These are phyloP conservation scores for Trichophyton verrucosum DNA, from an alignment of 2,329 filamentous ascomycete species.

Conservation along the genomic window DNA sequence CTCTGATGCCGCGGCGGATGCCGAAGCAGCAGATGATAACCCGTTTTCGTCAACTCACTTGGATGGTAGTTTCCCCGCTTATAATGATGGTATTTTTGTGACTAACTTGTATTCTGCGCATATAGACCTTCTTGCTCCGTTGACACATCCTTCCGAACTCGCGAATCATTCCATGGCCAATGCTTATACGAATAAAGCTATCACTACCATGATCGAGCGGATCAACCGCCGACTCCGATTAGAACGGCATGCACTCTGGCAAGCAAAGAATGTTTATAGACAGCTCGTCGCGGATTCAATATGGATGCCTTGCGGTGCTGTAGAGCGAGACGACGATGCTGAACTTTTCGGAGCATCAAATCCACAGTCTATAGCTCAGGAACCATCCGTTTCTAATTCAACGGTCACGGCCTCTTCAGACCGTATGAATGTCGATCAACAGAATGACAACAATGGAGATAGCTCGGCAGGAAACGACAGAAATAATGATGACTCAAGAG, in stretches of 20 bases:
- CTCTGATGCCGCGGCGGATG: conserved; percentile 46
- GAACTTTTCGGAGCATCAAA: conserved; percentile 28
- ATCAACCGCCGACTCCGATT: conserved; percentile 46
- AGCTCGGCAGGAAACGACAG: not conserved
- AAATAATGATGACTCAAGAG: not conserved
- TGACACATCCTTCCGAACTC: conserved; percentile 50
- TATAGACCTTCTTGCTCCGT: conserved; percentile 47
- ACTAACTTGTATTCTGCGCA: not conserved
- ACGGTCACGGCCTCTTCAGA: no score
- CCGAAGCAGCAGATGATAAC: conserved; percentile 46
- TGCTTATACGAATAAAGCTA: conserved; percentile 46
- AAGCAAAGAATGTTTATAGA: conserved; percentile 45
- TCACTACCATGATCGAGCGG: conserved; percentile 45
- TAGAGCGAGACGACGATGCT: conserved; percentile 41
- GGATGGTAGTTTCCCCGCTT: conserved; percentile 35
- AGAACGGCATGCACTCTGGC: conserved; percentile 45
- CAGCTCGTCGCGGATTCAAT: conserved; percentile 48
- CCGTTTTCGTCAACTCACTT: conserved; percentile 47
- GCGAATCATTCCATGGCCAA: conserved; percentile 46
- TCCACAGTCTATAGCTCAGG: not conserved
- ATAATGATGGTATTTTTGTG: not conserved
- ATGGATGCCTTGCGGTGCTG: conserved; percentile 45
- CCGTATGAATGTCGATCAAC: not conserved
- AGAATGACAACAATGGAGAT: not conserved
- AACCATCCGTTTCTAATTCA: no score